Conservation (phyloP, 345 rosid genomes). For the Brassica carinata region DNA sequence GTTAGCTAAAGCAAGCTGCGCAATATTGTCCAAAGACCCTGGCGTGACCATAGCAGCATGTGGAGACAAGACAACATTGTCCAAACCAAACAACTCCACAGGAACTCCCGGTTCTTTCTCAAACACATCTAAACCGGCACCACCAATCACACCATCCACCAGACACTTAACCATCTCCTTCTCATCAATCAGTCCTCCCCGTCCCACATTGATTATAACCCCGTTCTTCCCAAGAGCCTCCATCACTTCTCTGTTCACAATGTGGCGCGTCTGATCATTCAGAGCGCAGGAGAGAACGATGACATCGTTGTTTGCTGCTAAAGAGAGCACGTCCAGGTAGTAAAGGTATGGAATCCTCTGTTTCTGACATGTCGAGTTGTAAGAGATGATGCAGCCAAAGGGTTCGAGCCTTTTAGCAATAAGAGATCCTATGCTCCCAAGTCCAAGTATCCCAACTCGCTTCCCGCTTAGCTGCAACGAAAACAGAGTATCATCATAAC, state of each 20-base stretch:
- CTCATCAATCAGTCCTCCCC: conserved; percentile 39
- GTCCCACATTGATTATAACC: conserved; percentile 39
- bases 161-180: conserved; percentile 61
- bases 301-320: conserved; percentile 29
- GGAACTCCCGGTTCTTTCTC: conserved; percentile 74
- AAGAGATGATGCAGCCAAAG: conserved; percentile 34
- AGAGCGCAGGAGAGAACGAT: conserved; percentile 33
- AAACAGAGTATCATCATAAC: background rate
- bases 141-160: conserved; percentile 61
- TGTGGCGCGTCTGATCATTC: conserved; percentile 25
- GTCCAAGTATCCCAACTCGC: conserved; percentile 41
- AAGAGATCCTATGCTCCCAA: conserved; percentile 27
- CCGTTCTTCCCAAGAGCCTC: conserved; percentile 34
- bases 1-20: conserved; percentile 50
- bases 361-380: conserved; percentile 33
- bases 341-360: background rate
- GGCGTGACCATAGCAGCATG: conserved; percentile 58
- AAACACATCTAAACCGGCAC: conserved; percentile 84
- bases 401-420: conserved; percentile 34
- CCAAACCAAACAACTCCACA: conserved; percentile 49
- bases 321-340: conserved; percentile 26
- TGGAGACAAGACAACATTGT: conserved; percentile 76
- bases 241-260: conserved; percentile 40
- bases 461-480: conserved; percentile 33
- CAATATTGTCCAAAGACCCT: conserved; percentile 47